Percentiles rank a stretch among this genome's conserved stretches.
These are phyloP conservation scores for Cucurbita moschata DNA, from an alignment of 306 rosid genomes.

Conservation along the genomic window DNA sequence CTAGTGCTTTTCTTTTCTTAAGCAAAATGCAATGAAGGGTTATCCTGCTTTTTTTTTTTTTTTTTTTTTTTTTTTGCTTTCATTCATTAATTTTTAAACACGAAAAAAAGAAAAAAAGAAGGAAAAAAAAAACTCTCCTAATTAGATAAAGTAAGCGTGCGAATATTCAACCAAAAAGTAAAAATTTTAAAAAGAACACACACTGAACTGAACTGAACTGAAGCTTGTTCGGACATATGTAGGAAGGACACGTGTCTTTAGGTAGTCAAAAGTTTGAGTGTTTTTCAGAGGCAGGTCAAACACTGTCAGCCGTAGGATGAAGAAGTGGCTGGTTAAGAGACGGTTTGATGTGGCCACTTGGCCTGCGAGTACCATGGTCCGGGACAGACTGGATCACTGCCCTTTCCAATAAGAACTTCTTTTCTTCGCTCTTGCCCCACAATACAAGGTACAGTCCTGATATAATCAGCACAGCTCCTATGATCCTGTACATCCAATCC, in stretches of 20 bases:
- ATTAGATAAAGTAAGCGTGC: neutral
- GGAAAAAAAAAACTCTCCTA: neutral
- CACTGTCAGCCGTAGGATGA: slow-evolving; percentile 70
- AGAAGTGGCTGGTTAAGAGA: slow-evolving; percentile 74
- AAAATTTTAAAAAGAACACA: neutral
- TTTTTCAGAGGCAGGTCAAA: slow-evolving; percentile 19
- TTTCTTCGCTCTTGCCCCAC: slow-evolving; percentile 89
- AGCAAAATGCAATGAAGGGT: too few relatives aligned
- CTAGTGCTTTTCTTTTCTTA: too few relatives aligned
- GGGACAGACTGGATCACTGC: slow-evolving; percentile 27
- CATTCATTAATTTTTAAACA: neutral
- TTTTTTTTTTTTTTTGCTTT: neutral
- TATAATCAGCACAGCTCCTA: slow-evolving; percentile 78
- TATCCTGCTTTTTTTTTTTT: too few relatives aligned
- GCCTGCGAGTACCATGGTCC: slow-evolving; percentile 42
- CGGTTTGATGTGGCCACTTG: slow-evolving; percentile 11
- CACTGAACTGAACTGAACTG: neutral
- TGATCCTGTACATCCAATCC: slow-evolving; percentile 42
- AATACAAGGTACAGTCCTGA: slow-evolving; percentile 68
- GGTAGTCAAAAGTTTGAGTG: slow-evolving; percentile 23
- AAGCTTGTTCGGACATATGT: neutral
- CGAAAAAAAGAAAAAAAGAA: neutral
- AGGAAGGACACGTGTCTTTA: neutral
- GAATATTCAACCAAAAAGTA: slow-evolving; percentile 1
- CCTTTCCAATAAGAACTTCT: slow-evolving; percentile 34